Base-by-base conservation (phyloP, 106 monocot species). In the Amphibolis antarctica region DNA sequence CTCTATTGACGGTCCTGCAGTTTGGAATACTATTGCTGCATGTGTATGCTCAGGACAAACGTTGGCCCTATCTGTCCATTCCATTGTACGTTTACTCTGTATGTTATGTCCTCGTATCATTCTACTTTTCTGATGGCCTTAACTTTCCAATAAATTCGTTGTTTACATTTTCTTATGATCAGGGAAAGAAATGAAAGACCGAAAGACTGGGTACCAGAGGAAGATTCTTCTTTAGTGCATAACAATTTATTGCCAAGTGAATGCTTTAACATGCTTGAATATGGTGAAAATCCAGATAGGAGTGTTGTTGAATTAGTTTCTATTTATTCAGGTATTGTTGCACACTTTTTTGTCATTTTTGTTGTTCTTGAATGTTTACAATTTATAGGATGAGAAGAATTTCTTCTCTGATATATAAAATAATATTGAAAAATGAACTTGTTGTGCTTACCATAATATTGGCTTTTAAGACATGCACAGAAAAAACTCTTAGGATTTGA, bases 21-120 rank as follows among this genome's bases (percentile, higher is more conserved):
- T 91, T 83, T 77, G 80, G 78, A n/a, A 66, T 91, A 62, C 78
- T 91, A 29, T 60, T 91, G 44, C 27, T 86, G 53, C 91, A 91
- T 81, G 91, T 83, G 36, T 91, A 86, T 79, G 86, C 81, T 42
- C 91, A 91, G 72, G 91, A 91, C 50, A 91, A 83, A 28, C 83
- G 74, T 19, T 86, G 77, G 86, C 83, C 79, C 44, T 91, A 79
- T 67, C 12, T 86, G 11, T 86, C 86, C 23, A 75, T 91, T 65
- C 86, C 91, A 47, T 55, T 83, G 91, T 91, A 79, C 42, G 76
- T 49, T 67, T 71, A 19, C 0, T 64, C 12, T 23, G 9, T 49
- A 23, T 0, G 0, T 58, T 74, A 61, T 54, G n/a, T 22, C 11
- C 46, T 50, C 19, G 1, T 65, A 12, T 18, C 46, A 15, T 65